Conservation (phyloP, 345 rosid species). For the Salix brachista region DNA sequence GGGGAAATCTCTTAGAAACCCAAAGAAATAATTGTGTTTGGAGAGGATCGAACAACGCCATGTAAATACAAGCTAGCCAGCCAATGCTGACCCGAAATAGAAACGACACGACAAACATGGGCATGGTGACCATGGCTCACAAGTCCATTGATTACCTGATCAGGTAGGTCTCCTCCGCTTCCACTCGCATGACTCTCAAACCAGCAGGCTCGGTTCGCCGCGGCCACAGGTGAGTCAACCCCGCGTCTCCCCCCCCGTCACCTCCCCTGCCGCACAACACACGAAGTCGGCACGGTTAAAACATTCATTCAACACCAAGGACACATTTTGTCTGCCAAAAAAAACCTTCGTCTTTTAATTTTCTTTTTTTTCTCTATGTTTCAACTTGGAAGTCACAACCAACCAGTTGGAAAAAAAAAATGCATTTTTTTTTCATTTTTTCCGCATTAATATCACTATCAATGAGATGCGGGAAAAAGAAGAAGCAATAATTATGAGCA, state of each 20-base stretch:
- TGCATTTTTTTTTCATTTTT: neutral
- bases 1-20: too few relatives aligned
- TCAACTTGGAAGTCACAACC: neutral
- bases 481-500: neutral
- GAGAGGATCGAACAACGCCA: too few relatives aligned
- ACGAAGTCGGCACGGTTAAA: too few relatives aligned
- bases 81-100: neutral
- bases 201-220: neutral
- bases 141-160: neutral
- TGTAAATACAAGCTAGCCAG: neutral
- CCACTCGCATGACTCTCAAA: neutral
- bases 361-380: neutral
- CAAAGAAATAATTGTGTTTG: too few relatives aligned
- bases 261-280: neutral
- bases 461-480: neutral
- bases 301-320: neutral
- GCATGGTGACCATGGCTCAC: neutral
- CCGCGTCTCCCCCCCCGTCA: neutral
- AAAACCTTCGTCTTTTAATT: neutral
- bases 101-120: neutral
- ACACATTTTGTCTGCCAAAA: neutral
- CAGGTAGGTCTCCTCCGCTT: neutral
- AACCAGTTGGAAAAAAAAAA: neutral
- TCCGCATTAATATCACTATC: neutral
- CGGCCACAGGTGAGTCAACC: neutral